Base-by-base conservation (phyloP, 495 filamentous ascomycete genomes). In the Daldinia concentrica region DNA sequence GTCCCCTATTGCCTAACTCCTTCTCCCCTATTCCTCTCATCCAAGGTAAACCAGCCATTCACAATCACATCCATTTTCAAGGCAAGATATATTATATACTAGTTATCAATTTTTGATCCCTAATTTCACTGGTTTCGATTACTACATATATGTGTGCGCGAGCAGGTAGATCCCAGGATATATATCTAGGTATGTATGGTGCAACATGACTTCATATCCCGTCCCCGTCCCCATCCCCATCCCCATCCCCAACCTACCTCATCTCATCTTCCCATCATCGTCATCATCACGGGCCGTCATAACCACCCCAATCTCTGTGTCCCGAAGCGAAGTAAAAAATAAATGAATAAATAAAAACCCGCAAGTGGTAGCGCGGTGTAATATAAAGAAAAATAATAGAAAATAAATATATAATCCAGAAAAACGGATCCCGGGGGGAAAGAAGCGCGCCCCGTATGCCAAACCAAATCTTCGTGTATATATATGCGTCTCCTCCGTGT, bases 91-190 rank as follows among this genome's bases (percentile, higher is more conserved):
- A 48, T 22, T 8, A 24, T 9, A 22, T 48, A 48, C 6, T 41
- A n/a, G n/a, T n/a, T n/a, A 22, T 48, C 8, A 19, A 48, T 48
- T 19, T 48, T 2, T 39, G 15, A 51, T 30, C 22, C n/a, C n/a
- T 48, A 17, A 4, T 22, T 54, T 30, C 24, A 30, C 27, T 48
- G 19, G 2, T 54, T 54, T 54, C 26, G 1, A 54, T 54, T 54
- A 54, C 50, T 54, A 54, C 50, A 17, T 54, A 30, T 54, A 61
- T 61, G 56, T 60, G 61, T 66, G 64, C 69, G 59, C 51, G 66
- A 64, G 66, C 66, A 59, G 45, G 66, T 24, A 61, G 43, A 52
- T 58, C n/a, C 52, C 15, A 37, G 51, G 66, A 56, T 54, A 30
- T 54, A 12, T 30, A 30, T 30, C 17, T 30, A 14, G 37, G 43